Evolutionary conservation across 371 early-diverging fungal species (phyloP), one percentile per base, ranked within the genome.

Genomic region (Mucor lusitanicus): DNA sequence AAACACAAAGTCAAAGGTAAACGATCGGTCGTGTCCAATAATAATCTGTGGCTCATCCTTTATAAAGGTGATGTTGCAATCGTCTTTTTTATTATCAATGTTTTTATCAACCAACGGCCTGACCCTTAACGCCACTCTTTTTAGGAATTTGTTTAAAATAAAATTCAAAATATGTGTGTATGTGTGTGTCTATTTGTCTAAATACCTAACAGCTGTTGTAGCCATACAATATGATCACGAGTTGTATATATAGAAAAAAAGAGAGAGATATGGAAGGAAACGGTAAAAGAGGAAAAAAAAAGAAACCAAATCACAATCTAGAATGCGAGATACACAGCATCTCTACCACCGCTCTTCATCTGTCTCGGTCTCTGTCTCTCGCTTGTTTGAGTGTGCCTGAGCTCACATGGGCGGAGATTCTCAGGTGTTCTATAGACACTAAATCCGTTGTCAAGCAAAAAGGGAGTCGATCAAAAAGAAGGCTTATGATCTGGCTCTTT

Each of bases 1-100:
- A 76, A 90, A 96, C 12, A 92, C 91, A 66, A 86, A 75, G 77
- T 97, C 96, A 72, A 89, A 96, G 39, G 89, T 86, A 76, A 94
- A 97, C 0, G 83, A 70, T 39, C 83, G 74, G 40, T 85, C 82
- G 1, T 81, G 69, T 3, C 81, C 84, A 27, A 73, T 30, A 25
- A 78, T 67, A 23, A 87, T 80, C 56, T 79, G 82, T 1, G 83
- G 81, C 21, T 83, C 82, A 63, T 83, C 81, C 23, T 80, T 78
- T 33, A 80, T 72, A 64, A 77, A 79, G 8, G 79, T 65, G 64
- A 92, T 83, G 61, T 87, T 85, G 46, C 79, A 74, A 56, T 78
- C 27, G 30, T 58, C 84, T 60, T 85, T 78, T 21, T 48, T 48
- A 40, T 64, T 23, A 70, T 70, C 89, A 89, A 58, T 88, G 9